Percentiles rank a stretch among this genome's conserved stretches.
phyloP scores from a whole-genome alignment of 2,329 filamentous ascomycete genomes.

The Colletotrichum brevisporum region DNA sequence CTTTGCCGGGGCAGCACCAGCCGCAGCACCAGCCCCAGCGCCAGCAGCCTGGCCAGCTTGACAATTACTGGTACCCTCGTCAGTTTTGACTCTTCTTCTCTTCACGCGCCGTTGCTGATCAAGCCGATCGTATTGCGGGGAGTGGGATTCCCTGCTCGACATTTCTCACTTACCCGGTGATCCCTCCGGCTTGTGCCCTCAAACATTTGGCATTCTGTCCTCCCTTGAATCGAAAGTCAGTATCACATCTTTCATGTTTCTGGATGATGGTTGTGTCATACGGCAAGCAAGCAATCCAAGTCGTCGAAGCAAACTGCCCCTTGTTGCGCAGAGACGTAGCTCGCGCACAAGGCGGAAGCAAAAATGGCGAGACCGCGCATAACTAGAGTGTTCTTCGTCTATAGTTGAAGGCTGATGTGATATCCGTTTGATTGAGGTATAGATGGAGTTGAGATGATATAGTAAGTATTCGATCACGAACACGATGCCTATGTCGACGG shows the following conservation, averaged over 20 bases:
- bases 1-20: conserved; percentile 12
- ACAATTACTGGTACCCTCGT: conserved; percentile 1
- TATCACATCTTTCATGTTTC: too few species aligned
- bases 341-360: conserved; percentile 28
- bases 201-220: conserved; percentile 35
- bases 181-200: conserved; percentile 30
- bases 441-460: too few species aligned
- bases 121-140: too few species aligned
- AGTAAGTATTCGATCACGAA: not conserved
- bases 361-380: conserved; percentile 30
- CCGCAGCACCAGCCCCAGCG: conserved; percentile 9
- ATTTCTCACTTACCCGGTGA: conserved; percentile 22
- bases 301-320: conserved; percentile 37
- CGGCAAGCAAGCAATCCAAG: conserved; percentile 29
- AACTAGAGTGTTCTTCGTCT: not conserved
- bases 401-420: not conserved
- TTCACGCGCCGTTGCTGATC: not conserved
- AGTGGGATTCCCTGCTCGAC: too few species aligned
- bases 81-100: not conserved
- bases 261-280: not conserved
- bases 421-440: too few species aligned
- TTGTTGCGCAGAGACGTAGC: conserved; percentile 33
- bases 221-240: conserved; percentile 8
- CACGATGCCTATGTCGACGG: not conserved
- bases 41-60: conserved; percentile 9